These are phyloP conservation scores for Fusarium sp. DNA, from an alignment of 2,329 filamentous ascomycete species.

Conservation along the genomic window DNA sequence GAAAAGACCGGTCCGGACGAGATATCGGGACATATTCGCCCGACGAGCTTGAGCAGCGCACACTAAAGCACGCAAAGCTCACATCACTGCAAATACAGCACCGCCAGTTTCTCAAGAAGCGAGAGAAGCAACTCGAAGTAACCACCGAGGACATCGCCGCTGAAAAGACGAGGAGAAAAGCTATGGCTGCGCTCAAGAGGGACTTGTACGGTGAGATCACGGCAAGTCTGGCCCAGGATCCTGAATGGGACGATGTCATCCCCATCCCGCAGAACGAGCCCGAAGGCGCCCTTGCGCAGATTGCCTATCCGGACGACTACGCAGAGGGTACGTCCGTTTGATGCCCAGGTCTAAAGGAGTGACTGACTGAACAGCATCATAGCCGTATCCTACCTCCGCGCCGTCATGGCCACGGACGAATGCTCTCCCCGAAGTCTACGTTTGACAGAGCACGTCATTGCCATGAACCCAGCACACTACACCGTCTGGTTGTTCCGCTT, in stretches of 20 bases:
- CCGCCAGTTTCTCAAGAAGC: conserved; percentile 53
- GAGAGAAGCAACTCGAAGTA: conserved; percentile 38
- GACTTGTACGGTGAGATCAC: conserved; percentile 63
- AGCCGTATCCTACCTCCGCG: conserved; percentile 92
- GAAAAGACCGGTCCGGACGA: conserved; percentile 59
- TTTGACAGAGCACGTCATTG: conserved; percentile 89
- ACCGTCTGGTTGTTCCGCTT: conserved; percentile 98
- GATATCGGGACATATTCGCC: conserved; percentile 59
- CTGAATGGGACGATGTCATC: conserved; percentile 83
- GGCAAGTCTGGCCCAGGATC: conserved; percentile 65
- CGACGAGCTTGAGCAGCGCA: conserved; percentile 56
- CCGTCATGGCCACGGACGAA: conserved; percentile 91
- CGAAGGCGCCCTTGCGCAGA: conserved; percentile 85
- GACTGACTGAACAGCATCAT: conserved; percentile 37
- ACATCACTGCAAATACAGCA: conserved; percentile 56
- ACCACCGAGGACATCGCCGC: conserved; percentile 53
- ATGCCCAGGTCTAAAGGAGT: conserved; percentile 15
- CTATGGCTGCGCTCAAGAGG: conserved; percentile 61
- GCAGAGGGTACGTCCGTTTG: conserved; percentile 68
- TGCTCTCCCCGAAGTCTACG: conserved; percentile 79
- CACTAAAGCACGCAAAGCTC: conserved; percentile 54
- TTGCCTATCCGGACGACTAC: conserved; percentile 91
- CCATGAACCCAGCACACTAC: conserved; percentile 95
- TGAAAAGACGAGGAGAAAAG: conserved; percentile 58
- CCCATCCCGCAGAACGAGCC: conserved; percentile 88